These are phyloP conservation scores for Colletotrichum falcatum DNA, from an alignment of 2,329 filamentous ascomycete species.

Conservation along the genomic window DNA sequence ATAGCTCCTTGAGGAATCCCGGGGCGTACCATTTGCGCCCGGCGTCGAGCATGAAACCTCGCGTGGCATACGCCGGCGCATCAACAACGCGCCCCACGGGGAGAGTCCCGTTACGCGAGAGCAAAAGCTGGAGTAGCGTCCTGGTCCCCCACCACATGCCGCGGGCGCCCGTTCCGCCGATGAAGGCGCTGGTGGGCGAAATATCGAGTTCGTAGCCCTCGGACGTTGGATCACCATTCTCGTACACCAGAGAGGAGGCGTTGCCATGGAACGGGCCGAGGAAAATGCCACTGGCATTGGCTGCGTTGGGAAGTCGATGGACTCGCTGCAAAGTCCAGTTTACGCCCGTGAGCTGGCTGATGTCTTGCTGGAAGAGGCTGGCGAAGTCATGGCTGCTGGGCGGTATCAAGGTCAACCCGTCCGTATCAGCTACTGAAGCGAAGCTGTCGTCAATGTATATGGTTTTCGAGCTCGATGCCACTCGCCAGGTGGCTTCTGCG, in stretches of 20 bases:
- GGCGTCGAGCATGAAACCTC: slow-evolving; percentile 55
- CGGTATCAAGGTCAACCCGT: slow-evolving; percentile 64
- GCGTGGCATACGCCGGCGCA: slow-evolving; percentile 57
- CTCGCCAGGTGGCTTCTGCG: neutral
- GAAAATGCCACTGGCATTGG: slow-evolving; percentile 54
- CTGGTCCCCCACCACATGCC: slow-evolving; percentile 62
- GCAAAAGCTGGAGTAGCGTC: slow-evolving; percentile 56
- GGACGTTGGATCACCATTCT: slow-evolving; percentile 58
- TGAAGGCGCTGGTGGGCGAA: slow-evolving; percentile 47
- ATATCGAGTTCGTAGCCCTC: slow-evolving; percentile 63
- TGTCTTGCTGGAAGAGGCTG: slow-evolving; percentile 57
- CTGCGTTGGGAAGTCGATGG: slow-evolving; percentile 46
- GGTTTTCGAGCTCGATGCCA: slow-evolving; percentile 36
- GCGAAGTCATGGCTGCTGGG: slow-evolving; percentile 63
- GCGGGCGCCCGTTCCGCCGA: slow-evolving; percentile 56
- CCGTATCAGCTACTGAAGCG: slow-evolving; percentile 53
- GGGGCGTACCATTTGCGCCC: slow-evolving; percentile 45
- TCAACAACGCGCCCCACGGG: slow-evolving; percentile 49
- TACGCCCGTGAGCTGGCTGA: slow-evolving; percentile 54
- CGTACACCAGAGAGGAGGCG: slow-evolving; percentile 54
- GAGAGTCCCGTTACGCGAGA: slow-evolving; percentile 48
- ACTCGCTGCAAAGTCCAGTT: slow-evolving; percentile 57
- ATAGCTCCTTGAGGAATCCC: slow-evolving; percentile 55
- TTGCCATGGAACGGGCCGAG: slow-evolving; percentile 51
- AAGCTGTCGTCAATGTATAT: slow-evolving; percentile 58